Evolutionary conservation across 2,329 filamentous ascomycete genomes (phyloP).

Genomic region (Aspergillus tanneri): DNA sequence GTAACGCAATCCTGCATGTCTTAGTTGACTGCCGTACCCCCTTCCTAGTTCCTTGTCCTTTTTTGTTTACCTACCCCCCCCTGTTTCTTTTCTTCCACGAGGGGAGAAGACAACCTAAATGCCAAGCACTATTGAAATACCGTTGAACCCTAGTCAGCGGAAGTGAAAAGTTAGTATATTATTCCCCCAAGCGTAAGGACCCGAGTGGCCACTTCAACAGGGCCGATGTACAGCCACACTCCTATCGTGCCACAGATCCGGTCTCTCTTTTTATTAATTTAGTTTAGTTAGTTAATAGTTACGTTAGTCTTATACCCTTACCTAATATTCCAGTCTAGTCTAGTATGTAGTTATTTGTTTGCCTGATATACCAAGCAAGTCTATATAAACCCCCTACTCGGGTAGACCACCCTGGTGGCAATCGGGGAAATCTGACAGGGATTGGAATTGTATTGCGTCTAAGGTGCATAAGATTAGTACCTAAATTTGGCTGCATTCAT

Average conservation of each 20-base stretch:
- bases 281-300: too few relatives aligned
- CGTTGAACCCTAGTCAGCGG: too few relatives aligned
- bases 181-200: neutral
- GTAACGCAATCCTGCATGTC: conserved; percentile 23
- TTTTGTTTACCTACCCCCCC: neutral
- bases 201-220: conserved; percentile 1
- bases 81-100: neutral
- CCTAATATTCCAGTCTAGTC: too few relatives aligned
- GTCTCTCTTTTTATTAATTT: neutral
- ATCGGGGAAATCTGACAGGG: neutral
- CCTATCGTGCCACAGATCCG: neutral
- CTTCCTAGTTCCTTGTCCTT: neutral
- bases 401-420: neutral
- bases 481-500: conserved; percentile 3
- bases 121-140: neutral
- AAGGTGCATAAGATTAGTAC: conserved; percentile 5
- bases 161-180: neutral
- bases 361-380: too few relatives aligned
- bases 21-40: conserved; percentile 11
- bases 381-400: too few relatives aligned
- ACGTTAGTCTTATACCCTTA: too few relatives aligned
- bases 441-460: neutral
- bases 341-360: too few relatives aligned
- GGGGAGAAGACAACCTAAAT: neutral
- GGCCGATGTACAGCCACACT: neutral